Base-by-base conservation (phyloP, 2,329 filamentous ascomycete genomes). In the Parastagonospora avenae region DNA sequence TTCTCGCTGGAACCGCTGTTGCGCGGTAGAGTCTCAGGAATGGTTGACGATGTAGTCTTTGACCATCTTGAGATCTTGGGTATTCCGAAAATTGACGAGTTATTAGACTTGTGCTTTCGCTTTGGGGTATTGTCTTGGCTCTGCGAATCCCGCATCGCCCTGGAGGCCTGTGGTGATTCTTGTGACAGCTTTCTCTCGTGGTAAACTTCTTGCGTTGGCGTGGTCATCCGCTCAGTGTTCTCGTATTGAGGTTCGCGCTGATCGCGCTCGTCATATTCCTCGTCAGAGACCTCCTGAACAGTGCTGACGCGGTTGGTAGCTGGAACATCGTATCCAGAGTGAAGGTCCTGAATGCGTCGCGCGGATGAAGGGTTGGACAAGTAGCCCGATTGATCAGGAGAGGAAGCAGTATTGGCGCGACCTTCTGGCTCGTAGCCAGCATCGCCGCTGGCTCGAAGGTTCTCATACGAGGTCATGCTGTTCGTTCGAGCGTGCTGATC, bases 1-100 rank as follows among this genome's bases (percentile, higher is more conserved):
- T 86, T 76, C 78, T 86, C 76, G 41, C 80, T 80, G 16, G 66
- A 70, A 38, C 79, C 80, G 63, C 85, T 90, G 64, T 84, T 85
- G 35, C 88, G 71, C 30, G 67, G 85, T 71, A 92, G 89, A 35
- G 88, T 89, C 62, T 89, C 88, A 38, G 90, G 87, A 37, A 92
- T 86, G 54, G 91, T 96, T 0, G 92, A 96, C 4, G 92, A 85
- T 0, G 94, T 99, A 2, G 93, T 97, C 76, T 95, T 94, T 0
- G 93, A 97, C 94, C 94, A 99, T 37, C 94, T 85, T 5, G 94
- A 97, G 56, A 96, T 92, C 78, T 96, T 97, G 19, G 92, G 92
- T 55, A 77, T 75, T 42, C 75, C 76, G 48, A 96, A 89, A 80
- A 86, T 80, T 0, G 90, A 91, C 0, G 91, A 94, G 50, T 86